Base-by-base conservation (phyloP, 768 basidiomycete genomes). In the Collybia sordida region DNA sequence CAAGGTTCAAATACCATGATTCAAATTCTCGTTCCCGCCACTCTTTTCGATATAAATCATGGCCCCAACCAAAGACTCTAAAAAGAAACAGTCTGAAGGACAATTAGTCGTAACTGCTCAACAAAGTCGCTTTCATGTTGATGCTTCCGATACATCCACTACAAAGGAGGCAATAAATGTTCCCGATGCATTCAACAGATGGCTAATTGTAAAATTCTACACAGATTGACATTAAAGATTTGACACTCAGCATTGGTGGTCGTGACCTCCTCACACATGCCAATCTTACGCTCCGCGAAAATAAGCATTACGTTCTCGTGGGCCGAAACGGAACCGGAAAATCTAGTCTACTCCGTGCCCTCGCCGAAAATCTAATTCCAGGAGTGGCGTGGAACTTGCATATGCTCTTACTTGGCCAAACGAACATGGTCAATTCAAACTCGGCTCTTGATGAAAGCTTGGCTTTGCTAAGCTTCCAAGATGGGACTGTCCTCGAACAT, bases 321-420 rank as follows among this genome's bases (percentile, higher is more conserved):
- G 83, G 82, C 12, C 68, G 81, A 46, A 81, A 81, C 59, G 82
- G 81, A 2, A 69, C 73, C 15, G 82, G 80, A 8, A 82, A 82
- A 57, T 78, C 77, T 12, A 76, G 57, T 14, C 62, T 79, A 0
- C 55, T 80, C 22, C 64, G 64, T 15, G 76, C 76, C 8, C 53
- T 81, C 21, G 63, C 65, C 2, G 71, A 79, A 17, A 65, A 71
- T 23, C 61, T 72, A 23, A 78, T 82, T 37, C 79, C 80, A 0
- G 80, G 79, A 12, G 51, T 81, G n/a, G 64, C 67, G 9, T 64
- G 68, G 50, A 67, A 65, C 39, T 47, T 79, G 17, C 65, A 67
- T 2, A 75, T 82, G 42, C 64, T 75, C 0, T 65, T 80, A 18
- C 67, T 81, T 6, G 68, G 70, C 2, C 79, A 80, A 54, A 66